Percentiles rank a stretch among this genome's conserved stretches.
These are phyloP conservation scores for Physaria fendleri DNA, from an alignment of 345 rosid genomes.

Conservation along the genomic window DNA sequence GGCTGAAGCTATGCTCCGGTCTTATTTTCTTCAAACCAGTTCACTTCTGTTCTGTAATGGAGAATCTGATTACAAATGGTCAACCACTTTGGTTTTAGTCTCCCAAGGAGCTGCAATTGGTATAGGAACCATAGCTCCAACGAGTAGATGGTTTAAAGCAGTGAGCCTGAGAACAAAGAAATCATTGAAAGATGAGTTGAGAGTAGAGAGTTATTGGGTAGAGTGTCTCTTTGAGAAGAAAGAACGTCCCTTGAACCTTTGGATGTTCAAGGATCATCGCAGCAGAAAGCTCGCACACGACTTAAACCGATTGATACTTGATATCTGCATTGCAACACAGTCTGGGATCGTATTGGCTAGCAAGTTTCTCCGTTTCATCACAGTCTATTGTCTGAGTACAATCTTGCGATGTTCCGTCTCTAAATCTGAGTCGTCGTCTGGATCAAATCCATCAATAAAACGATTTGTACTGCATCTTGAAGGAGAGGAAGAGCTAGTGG, in stretches of 20 bases:
- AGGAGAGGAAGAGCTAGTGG: slow-evolving; percentile 64
- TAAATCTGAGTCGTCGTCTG: slow-evolving; percentile 31
- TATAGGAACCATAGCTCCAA: slow-evolving; percentile 66
- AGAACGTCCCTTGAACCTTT: slow-evolving; percentile 46
- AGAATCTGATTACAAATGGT: slow-evolving; percentile 81
- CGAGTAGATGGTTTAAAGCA: slow-evolving; percentile 63
- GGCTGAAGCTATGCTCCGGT: slow-evolving; percentile 59
- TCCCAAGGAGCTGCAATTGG: slow-evolving; percentile 57
- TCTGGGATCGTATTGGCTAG: slow-evolving; percentile 51
- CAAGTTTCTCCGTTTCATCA: slow-evolving; percentile 50
- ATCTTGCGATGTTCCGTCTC: slow-evolving; percentile 32
- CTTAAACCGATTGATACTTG: slow-evolving; percentile 29
- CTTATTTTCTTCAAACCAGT: slow-evolving; percentile 43
- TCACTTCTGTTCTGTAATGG: slow-evolving; percentile 61
- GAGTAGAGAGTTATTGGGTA: slow-evolving; percentile 67
- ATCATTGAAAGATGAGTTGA: slow-evolving; percentile 23
- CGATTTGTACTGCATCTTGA: slow-evolving; percentile 73
- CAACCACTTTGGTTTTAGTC: slow-evolving; percentile 42
- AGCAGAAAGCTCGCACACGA: slow-evolving; percentile 47
- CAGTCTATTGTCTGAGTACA: slow-evolving; percentile 34
- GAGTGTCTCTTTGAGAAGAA: slow-evolving; percentile 50
- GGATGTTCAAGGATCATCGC: slow-evolving; percentile 25
- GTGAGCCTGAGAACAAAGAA: slow-evolving; percentile 41
- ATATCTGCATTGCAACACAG: slow-evolving; percentile 47
- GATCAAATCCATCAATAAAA: slow-evolving; percentile 23